Evolutionary conservation across 2,329 filamentous ascomycete genomes (phyloP).

Genomic region (Colletotrichum ledebouriae): DNA sequence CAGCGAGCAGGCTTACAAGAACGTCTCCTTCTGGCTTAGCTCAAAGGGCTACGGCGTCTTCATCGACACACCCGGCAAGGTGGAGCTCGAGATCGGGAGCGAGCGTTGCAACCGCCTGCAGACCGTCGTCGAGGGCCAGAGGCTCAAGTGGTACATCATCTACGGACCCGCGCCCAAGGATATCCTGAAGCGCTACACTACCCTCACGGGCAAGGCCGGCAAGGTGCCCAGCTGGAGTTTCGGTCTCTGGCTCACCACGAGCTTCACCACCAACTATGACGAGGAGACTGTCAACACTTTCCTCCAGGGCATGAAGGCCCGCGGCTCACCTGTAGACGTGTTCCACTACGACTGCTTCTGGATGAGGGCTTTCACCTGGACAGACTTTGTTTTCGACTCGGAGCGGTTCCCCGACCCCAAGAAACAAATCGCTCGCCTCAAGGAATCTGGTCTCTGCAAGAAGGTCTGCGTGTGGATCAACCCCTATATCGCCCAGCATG

Average conservation of each 20-base stretch:
- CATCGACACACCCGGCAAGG: conserved; percentile 76
- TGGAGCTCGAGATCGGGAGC: conserved; percentile 81
- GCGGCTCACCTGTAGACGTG: conserved; percentile 75
- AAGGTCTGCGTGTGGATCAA: conserved; percentile 85
- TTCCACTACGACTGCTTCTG: conserved; percentile 86
- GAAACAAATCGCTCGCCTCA: conserved; percentile 73
- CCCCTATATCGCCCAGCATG: conserved; percentile 79
- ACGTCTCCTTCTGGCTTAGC: conserved; percentile 77
- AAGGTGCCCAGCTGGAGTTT: conserved; percentile 81
- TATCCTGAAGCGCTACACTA: conserved; percentile 75
- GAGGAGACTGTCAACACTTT: conserved; percentile 77
- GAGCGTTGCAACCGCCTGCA: conserved; percentile 80
- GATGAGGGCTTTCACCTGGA: conserved; percentile 82
- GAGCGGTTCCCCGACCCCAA: conserved; percentile 78
- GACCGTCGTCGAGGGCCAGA: conserved; percentile 76
- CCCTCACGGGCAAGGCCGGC: conserved; percentile 74
- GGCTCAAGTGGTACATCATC: conserved; percentile 81
- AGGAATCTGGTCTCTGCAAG: conserved; percentile 69
- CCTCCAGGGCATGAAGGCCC: conserved; percentile 75
- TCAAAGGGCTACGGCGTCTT: conserved; percentile 83
- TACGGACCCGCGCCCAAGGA: conserved; percentile 80
- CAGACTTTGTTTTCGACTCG: conserved; percentile 78
- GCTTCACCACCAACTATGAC: conserved; percentile 80
- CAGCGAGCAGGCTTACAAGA: conserved; percentile 80
- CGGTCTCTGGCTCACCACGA: conserved; percentile 82